Base-by-base conservation (phyloP, 768 basidiomycete genomes). In the Agaricus blazei region DNA sequence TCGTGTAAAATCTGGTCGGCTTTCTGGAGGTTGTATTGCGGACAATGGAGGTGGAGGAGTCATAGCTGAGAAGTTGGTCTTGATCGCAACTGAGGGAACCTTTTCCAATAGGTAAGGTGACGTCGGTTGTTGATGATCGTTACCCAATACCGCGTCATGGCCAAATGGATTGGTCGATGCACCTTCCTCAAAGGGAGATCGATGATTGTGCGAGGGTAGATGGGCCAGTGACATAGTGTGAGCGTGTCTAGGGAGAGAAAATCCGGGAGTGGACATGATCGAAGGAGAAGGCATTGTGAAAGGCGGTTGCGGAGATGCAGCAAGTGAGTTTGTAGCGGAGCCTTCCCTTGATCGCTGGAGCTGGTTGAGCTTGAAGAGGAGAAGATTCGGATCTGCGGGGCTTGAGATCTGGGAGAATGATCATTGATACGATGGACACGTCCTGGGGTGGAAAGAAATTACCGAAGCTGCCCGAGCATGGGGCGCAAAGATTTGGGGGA, bases 381-480 rank as follows among this genome's bases (percentile, higher is more conserved):
- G 74, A 24, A 93, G 69, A 19, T 88, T 87, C 28, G 91, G 90
- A 65, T 93, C 91, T 3, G 90, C 90, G 28, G 91, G 90, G n/a
- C 90, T 92, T 1, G 91, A 93, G 70, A 93, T 89, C 91, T 93
- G 63, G 9, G 28, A 44, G 36, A 27, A 28, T 50, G 43, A 41
- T 47, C 37, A 41, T 41, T 47, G 46, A 44, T 38, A 46, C 34
- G 49, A 48, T 58, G 45, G 43, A 62, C 62, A 68, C 62, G 65
- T 64, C 59, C 48, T 41, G 55, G 59, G 66, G 58, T 51, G 62
- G 46, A 57, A 46, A 61, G 52, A 62, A 82, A 84, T 61, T 67
- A 93, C 91, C 60, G 90, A 93, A 52, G 90, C 87, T 57, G 91
- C 89, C 57, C 91, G 83, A 46, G 84, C 86, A 67, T 91, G 90